Evolutionary conservation across 179 eudicot genomes (phyloP), one percentile per base, ranked within the genome.

Genomic region (Vitellaria paradoxa): DNA sequence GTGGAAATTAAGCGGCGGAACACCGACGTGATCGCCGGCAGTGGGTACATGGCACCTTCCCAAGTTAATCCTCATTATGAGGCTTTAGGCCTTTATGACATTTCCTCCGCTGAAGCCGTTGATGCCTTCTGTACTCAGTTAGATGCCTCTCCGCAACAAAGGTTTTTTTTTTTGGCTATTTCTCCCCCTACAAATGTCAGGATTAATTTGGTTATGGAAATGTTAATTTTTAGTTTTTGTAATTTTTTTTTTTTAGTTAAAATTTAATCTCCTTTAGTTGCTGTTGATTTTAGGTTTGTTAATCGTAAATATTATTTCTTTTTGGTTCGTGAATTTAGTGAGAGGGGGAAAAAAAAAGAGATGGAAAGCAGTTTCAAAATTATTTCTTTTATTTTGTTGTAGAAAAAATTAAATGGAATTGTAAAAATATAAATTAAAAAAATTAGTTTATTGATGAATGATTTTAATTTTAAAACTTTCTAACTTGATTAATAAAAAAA

Each of bases 21-120:
- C 77, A 80, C 64, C 17, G 94, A 84, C 59, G 91, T 83, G 30
- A 75, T 89, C 5, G 72, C 87, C 23, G 88, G 90, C 30, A 88
- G 90, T 77, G 94, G 93, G 65, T 90, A 92, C 57, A 77, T 89
- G 88, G 88, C 86, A 0, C 90, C 92, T 0, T 69, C 77, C 55
- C 52, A 46, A 2, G 77, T 56, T 10, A 92, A 87, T 65, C 97
- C 97, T 14, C 82, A 84, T 24, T 89, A 89, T 73, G 94, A 92
- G 76, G 90, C 91, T 9, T 77, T 92, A 17, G 94, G 97, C 1
- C 82, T 92, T 7, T 89, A 85, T 81, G 94, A 92, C 74, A 78
- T 80, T 20, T 76, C 85, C 9, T 85, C 85, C 72, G 20, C 77
- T 45, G 6, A 12, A 11, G 86, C 84, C 69, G 85, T 92, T 15